Conservation (phyloP, 768 basidiomycete genomes). For the Dendrothele bispora region DNA sequence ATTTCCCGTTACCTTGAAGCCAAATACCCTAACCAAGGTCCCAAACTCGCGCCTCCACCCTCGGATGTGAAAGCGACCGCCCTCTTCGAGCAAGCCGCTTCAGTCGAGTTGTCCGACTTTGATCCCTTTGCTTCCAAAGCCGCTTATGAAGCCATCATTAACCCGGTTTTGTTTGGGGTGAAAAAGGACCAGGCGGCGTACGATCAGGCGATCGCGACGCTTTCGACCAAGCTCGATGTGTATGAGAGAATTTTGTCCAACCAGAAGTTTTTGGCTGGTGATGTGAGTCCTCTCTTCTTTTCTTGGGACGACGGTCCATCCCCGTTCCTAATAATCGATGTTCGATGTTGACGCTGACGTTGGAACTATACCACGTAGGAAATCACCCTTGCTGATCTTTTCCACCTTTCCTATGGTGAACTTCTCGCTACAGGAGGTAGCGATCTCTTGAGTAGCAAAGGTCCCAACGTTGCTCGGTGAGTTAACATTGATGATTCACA, state of each 20-base stretch:
- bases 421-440: slow-evolving; percentile 13
- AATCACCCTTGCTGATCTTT: slow-evolving; percentile 53
- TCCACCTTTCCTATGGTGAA: slow-evolving; percentile 41
- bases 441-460: slow-evolving; percentile 19
- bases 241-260: slow-evolving; percentile 56
- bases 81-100: slow-evolving; percentile 52
- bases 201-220: slow-evolving; percentile 19
- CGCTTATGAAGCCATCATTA: slow-evolving; percentile 49
- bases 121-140: slow-evolving; percentile 44
- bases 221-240: slow-evolving; percentile 45
- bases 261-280: slow-evolving; percentile 54
- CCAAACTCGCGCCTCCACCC: slow-evolving; percentile 45
- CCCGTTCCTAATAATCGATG: not conserved
- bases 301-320: too few species aligned
- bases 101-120: slow-evolving; percentile 55
- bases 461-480: slow-evolving; percentile 40
- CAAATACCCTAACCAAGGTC: slow-evolving; percentile 55
- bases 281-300: too few species aligned
- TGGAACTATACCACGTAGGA: slow-evolving; percentile 7
- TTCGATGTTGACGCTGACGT: not conserved
- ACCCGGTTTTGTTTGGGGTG: too few species aligned
- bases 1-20: slow-evolving; percentile 58
- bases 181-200: slow-evolving; percentile 24
- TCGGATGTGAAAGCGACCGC: slow-evolving; percentile 33
- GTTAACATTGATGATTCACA: too few species aligned